A percentile compares a stretch with the other conserved stretches of the same genome.
Evolutionary conservation across 208 protist genomes (phyloP).

Genomic region (Zelonia costaricensis): DNA sequence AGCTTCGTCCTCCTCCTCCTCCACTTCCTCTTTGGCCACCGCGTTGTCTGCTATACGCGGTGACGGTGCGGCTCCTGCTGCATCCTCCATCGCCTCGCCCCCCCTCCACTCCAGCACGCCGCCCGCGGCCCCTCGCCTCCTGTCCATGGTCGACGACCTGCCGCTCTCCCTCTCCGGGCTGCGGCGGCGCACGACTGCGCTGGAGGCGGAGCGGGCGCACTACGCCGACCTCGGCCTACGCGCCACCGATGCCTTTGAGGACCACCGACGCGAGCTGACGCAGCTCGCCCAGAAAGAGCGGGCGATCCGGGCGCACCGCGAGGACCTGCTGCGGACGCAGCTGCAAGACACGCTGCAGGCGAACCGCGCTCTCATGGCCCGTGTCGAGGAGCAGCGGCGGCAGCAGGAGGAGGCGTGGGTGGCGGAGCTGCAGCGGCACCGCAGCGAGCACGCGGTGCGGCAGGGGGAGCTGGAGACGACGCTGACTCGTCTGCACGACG

Average conservation of each 20-base stretch:
- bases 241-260: conserved; percentile 53
- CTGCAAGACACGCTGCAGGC: conserved; percentile 33
- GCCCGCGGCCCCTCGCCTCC: too few relatives aligned
- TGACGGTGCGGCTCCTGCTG: too few relatives aligned
- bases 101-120: too few relatives aligned
- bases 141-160: conserved; percentile 8
- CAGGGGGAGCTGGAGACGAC: conserved; percentile 22
- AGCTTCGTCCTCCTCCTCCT: background rate
- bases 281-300: conserved; percentile 71
- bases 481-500: conserved; percentile 29
- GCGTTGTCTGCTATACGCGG: background rate
- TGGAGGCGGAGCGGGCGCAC: conserved; percentile 62
- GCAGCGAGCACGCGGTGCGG: conserved; percentile 5
- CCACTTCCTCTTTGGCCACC: background rate
- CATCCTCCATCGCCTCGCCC: too few relatives aligned
- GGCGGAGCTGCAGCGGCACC: conserved; percentile 31
- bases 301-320: conserved; percentile 42
- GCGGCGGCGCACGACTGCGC: conserved; percentile 34
- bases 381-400: conserved; percentile 19
- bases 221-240: conserved; percentile 38
- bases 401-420: conserved; percentile 24
- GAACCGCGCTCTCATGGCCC: conserved; percentile 30
- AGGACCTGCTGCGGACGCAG: conserved; percentile 59
- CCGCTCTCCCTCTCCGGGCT: conserved; percentile 46
- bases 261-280: conserved; percentile 72